phyloP scores from a whole-genome alignment of 2,329 filamentous ascomycete species.

The Lecanicillium sp. region DNA sequence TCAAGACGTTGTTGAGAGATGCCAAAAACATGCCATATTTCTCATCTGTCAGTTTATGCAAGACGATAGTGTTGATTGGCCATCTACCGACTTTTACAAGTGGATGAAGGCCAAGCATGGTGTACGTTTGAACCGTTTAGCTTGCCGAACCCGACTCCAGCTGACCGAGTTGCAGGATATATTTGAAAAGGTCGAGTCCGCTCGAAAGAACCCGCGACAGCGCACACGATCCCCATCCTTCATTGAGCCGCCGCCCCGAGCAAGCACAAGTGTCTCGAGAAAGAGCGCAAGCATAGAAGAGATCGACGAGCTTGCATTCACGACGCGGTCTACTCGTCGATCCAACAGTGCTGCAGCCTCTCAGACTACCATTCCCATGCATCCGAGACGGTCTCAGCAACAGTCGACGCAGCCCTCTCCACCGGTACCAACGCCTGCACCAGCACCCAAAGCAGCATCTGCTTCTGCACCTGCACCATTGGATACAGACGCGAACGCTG shows the following conservation, averaged over 20 bases:
- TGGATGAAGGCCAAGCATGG: slow-evolving; percentile 39
- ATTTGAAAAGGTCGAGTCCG: slow-evolving; percentile 19
- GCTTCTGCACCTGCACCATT: too few relatives aligned
- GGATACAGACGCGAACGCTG: background rate
- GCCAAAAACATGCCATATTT: slow-evolving; percentile 44
- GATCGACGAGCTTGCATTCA: slow-evolving; percentile 5
- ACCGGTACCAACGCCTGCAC: background rate
- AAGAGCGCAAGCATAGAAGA: slow-evolving; percentile 16
- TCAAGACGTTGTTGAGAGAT: slow-evolving; percentile 42
- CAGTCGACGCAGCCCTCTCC: background rate
- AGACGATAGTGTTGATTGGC: slow-evolving; percentile 36
- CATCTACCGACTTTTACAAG: slow-evolving; percentile 39
- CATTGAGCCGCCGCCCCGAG: background rate
- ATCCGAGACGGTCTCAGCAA: background rate
- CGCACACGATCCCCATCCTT: slow-evolving; percentile 7
- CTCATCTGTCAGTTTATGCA: slow-evolving; percentile 46
- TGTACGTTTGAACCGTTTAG: slow-evolving; percentile 26
- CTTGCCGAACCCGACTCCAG: background rate
- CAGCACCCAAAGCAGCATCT: too few relatives aligned
- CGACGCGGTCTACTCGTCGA: background rate
- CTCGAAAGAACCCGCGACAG: slow-evolving; percentile 19
- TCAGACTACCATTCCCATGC: slow-evolving; percentile 1
- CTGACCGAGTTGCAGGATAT: slow-evolving; percentile 21
- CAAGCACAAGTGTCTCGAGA: slow-evolving; percentile 10
- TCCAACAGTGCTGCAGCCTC: background rate